Conservation (phyloP, 2,329 filamentous ascomycete species). For the Mycocentrospora acerina region DNA sequence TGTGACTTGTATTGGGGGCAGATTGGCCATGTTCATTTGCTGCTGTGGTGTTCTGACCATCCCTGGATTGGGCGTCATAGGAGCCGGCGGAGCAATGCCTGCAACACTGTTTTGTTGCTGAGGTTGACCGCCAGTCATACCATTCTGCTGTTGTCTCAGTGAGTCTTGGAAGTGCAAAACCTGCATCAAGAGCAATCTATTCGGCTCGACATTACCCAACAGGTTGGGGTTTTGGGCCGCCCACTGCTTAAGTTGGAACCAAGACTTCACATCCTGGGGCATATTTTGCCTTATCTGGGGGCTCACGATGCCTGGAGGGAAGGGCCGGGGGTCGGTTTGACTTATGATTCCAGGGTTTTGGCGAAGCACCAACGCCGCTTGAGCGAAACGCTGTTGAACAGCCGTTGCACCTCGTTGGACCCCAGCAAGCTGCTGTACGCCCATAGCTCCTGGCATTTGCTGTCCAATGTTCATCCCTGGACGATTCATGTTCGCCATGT, state of each 20-base stretch:
- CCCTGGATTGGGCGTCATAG: slow-evolving; percentile 39
- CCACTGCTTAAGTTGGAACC: slow-evolving; percentile 60
- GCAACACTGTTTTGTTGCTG: slow-evolving; percentile 19
- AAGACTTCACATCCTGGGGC: slow-evolving; percentile 55
- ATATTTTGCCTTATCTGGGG: slow-evolving; percentile 32
- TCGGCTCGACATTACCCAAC: slow-evolving; percentile 24
- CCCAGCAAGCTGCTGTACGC: slow-evolving; percentile 26
- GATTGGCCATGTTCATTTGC: slow-evolving; percentile 27
- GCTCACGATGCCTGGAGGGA: slow-evolving; percentile 33
- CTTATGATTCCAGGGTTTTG: slow-evolving; percentile 38
- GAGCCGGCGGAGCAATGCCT: slow-evolving; percentile 41
- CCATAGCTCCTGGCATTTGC: slow-evolving; percentile 23
- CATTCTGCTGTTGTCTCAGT: slow-evolving; percentile 25
- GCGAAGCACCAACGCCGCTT: slow-evolving; percentile 17
- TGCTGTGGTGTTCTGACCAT: slow-evolving; percentile 30
- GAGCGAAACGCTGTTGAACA: slow-evolving; percentile 14
- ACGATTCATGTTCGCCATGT: slow-evolving; percentile 27
- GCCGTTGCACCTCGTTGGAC: slow-evolving; percentile 26
- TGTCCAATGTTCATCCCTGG: slow-evolving; percentile 34
- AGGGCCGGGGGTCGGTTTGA: slow-evolving; percentile 32
- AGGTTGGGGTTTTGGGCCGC: slow-evolving; percentile 47
- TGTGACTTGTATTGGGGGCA: slow-evolving; percentile 34
- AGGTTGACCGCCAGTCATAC: slow-evolving; percentile 21
- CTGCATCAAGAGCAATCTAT: slow-evolving; percentile 40
- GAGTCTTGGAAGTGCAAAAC: slow-evolving; percentile 48